Evolutionary conservation across 768 basidiomycete species (phyloP).

Genomic region (Auricularia heimuer): DNA sequence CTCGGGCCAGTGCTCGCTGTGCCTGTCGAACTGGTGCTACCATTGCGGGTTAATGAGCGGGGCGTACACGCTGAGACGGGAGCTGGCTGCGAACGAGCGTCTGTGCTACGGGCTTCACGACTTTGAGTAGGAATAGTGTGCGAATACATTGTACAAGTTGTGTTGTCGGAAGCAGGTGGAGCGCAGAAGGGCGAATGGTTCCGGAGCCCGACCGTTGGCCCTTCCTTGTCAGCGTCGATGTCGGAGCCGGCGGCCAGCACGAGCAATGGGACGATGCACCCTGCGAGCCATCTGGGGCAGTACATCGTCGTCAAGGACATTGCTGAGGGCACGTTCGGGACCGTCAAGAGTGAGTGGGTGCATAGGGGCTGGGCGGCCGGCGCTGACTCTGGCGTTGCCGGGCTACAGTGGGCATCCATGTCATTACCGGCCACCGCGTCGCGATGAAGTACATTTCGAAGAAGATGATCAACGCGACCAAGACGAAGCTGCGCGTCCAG

Average conservation of each 20-base stretch:
- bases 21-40: no score
- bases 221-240: no score
- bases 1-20: no score
- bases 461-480: constrained; percentile 82
- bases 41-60: no score
- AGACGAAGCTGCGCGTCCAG: constrained; percentile 85
- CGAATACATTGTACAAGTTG: no score
- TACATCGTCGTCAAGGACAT: constrained; percentile 83
- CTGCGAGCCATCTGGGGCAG: constrained; percentile 76
- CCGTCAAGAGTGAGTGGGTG: constrained; percentile 83
- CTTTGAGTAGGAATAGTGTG: no score
- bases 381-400: neutral
- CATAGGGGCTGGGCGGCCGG: neutral
- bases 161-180: no score
- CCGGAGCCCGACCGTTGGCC: no score
- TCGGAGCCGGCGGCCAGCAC: neutral
- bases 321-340: constrained; percentile 95
- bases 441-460: constrained; percentile 98
- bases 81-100: no score
- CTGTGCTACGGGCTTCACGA: no score
- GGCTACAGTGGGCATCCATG: constrained; percentile 77
- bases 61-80: no score
- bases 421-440: constrained; percentile 88
- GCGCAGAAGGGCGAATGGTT: no score
- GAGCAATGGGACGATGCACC: constrained; percentile 6